A percentile compares a stretch with the other conserved stretches of the same genome.
Evolutionary conservation across 1,284 basidiomycete genomes (phyloP).

Genomic region (Trichosporon asahii): DNA sequence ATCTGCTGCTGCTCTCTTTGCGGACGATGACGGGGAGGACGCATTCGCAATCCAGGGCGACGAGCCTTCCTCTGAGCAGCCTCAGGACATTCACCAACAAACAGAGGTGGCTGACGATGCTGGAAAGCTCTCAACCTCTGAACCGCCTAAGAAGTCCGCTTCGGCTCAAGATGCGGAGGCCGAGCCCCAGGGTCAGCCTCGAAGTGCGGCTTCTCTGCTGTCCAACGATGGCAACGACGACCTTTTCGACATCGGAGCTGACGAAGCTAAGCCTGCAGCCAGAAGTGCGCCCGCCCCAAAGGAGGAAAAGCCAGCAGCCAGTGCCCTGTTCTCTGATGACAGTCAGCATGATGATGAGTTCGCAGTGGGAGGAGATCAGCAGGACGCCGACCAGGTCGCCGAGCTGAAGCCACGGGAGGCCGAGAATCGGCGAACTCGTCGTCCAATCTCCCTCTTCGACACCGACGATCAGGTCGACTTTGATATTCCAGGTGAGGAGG

Average conservation of each 20-base stretch:
- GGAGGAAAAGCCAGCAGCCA: neutral
- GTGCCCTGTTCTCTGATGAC: constrained; percentile 5
- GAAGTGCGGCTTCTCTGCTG: neutral
- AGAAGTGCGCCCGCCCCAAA: no score
- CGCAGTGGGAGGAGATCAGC: constrained; percentile 7
- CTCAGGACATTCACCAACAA: neutral
- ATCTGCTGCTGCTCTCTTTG: constrained; percentile 17
- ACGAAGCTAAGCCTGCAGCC: no score
- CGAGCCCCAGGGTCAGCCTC: neutral
- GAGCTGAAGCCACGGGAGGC: neutral
- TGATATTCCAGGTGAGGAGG: neutral
- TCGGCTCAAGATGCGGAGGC: neutral
- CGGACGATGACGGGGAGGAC: constrained; percentile 13
- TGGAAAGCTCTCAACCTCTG: neutral
- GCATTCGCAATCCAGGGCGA: constrained; percentile 12
- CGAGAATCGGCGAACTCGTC: neutral
- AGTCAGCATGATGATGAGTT: constrained; percentile 7
- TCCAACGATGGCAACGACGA: neutral
- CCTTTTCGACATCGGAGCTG: constrained; percentile 9
- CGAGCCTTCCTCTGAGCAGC: neutral
- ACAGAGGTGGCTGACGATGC: neutral
- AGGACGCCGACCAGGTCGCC: neutral
- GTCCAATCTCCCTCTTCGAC: neutral
- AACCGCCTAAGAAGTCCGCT: no score
- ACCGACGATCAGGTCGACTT: constrained; percentile 5